Conservation (phyloP, 805 yeast species). For the Candida insectalens region DNA sequence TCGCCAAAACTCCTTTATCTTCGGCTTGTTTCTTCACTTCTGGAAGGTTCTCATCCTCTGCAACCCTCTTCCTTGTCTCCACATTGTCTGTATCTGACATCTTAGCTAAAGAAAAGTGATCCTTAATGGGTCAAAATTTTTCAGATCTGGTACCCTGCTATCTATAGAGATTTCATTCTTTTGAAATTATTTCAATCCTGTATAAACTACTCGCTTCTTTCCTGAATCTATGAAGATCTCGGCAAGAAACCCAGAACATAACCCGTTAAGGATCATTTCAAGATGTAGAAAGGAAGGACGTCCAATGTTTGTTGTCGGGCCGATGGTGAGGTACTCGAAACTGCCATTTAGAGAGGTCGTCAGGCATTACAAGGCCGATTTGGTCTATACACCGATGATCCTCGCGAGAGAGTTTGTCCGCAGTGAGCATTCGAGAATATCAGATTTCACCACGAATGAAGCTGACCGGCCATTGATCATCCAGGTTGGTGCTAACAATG, state of each 20-base stretch:
- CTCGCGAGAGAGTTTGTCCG: conserved; percentile 91
- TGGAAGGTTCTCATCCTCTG: background rate
- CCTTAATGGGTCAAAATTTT: background rate
- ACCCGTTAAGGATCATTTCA: conserved; percentile 43
- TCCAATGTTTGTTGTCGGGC: conserved; percentile 71
- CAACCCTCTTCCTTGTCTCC: conserved; percentile 1
- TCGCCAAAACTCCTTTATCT: conserved; percentile 59
- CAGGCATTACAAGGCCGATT: conserved; percentile 64
- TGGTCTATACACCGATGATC: conserved; percentile 94
- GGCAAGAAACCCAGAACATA: conserved; percentile 35
- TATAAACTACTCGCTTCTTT: background rate
- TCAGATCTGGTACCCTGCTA: too few relatives aligned
- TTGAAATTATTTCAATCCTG: background rate
- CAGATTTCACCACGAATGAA: conserved; percentile 78
- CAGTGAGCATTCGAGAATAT: conserved; percentile 65
- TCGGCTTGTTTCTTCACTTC: background rate
- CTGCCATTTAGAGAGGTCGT: conserved; percentile 81
- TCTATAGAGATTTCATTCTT: background rate
- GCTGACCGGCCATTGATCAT: conserved; percentile 67
- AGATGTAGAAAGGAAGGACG: conserved; percentile 36
- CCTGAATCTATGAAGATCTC: too few relatives aligned
- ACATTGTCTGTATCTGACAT: conserved; percentile 1
- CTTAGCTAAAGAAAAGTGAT: background rate
- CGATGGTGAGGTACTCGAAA: conserved; percentile 96
- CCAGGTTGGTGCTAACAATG: conserved; percentile 86